Evolutionary conservation across 2,329 filamentous ascomycete species (phyloP).

Genomic region (Monascus ruber): DNA sequence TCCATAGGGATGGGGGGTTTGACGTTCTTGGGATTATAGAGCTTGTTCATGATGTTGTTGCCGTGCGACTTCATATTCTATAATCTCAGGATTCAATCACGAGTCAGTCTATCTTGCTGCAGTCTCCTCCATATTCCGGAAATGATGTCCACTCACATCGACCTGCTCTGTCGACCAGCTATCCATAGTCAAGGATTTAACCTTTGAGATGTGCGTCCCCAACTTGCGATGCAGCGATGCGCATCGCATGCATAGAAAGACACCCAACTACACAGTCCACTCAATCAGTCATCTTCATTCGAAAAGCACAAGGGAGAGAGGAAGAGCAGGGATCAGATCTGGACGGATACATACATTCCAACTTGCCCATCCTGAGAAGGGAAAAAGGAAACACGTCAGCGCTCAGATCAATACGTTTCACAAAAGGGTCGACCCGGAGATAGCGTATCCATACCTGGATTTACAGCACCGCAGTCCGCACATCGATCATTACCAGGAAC

Average conservation of each 20-base stretch:
- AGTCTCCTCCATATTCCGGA: neutral
- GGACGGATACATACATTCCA: constrained; percentile 63
- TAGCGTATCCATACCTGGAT: constrained; percentile 59
- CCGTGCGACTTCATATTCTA: constrained; percentile 92
- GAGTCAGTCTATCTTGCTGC: neutral
- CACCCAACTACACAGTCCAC: constrained; percentile 55
- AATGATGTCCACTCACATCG: constrained; percentile 52
- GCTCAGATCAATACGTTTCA: neutral
- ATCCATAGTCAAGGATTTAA: constrained; percentile 98
- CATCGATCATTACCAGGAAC: constrained; percentile 85
- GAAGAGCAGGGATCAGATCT: constrained; percentile 2
- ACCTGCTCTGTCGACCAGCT: constrained; percentile 94
- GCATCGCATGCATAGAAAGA: constrained; percentile 97
- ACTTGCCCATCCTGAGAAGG: constrained; percentile 69
- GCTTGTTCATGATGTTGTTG: constrained; percentile 73
- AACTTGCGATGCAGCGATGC: constrained; percentile 90
- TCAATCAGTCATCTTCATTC: constrained; percentile 1
- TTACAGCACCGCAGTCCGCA: constrained; percentile 83
- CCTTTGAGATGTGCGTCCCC: constrained; percentile 94
- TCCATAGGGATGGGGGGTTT: constrained; percentile 79
- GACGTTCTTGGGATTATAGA: constrained; percentile 76
- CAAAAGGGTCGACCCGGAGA: too few relatives aligned
- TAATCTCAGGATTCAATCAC: constrained; percentile 1
- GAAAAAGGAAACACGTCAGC: neutral
- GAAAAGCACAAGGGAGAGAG: constrained; percentile 1